phyloP scores from a whole-genome alignment of 768 basidiomycete genomes.

The Russula earlei region DNA sequence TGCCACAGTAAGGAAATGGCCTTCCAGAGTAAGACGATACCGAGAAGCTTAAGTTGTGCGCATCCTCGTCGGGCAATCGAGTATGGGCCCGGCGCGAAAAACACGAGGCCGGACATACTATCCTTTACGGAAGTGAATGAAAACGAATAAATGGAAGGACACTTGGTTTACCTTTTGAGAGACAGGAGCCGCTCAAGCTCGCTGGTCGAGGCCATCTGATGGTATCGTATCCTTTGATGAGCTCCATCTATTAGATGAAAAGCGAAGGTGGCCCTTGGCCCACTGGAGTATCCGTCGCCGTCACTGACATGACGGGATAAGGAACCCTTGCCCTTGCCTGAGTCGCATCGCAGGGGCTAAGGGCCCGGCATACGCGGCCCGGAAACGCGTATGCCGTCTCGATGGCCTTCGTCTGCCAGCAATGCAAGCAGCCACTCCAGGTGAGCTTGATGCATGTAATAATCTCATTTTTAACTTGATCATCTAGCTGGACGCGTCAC shows the following conservation, averaged over 20 bases:
- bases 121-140: conserved; percentile 2
- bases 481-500: conserved; percentile 75
- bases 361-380: neutral
- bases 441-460: conserved; percentile 28
- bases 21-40: neutral
- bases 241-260: neutral
- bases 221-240: neutral
- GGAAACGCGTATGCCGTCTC: neutral
- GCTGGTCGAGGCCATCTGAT: neutral
- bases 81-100: conserved; percentile 11
- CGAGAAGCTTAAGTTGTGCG: neutral
- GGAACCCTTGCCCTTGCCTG: too few relatives aligned
- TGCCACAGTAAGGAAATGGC: conserved; percentile 2
- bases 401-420: conserved; percentile 63
- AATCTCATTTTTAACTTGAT: neutral
- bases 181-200: neutral
- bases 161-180: neutral
- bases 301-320: too few relatives aligned
- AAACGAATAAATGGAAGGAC: neutral
- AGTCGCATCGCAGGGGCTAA: too few relatives aligned
- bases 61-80: neutral
- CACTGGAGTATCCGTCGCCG: neutral
- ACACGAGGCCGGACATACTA: conserved; percentile 7
- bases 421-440: conserved; percentile 87
- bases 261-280: conserved; percentile 1